A percentile compares a stretch with the other conserved stretches of the same genome.
Evolutionary conservation across 108 stramenopile species (phyloP).

Genomic region (Discostella stelligeroides): DNA sequence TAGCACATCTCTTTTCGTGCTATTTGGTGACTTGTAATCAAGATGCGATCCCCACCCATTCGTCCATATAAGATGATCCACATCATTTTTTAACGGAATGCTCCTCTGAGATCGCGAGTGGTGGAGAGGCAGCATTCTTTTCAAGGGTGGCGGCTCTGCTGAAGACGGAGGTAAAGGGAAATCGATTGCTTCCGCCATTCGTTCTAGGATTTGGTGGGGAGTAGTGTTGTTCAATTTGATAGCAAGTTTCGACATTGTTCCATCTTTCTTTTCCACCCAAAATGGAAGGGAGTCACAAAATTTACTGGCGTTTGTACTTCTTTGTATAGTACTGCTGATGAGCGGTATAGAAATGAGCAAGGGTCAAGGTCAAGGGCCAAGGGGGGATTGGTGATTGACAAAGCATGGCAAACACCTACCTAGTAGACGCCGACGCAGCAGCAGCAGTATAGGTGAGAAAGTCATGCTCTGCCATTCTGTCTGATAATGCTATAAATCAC

Average conservation of each 20-base stretch:
- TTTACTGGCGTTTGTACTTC: neutral
- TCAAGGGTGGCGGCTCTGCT: neutral
- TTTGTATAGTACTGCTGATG: neutral
- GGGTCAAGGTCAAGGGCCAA: too few relatives aligned
- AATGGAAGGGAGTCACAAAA: conserved; percentile 32
- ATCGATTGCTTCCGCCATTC: conserved; percentile 57
- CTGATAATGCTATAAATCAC: conserved; percentile 47
- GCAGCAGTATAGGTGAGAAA: conserved; percentile 54
- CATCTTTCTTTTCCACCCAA: conserved; percentile 73
- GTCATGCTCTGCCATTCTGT: conserved; percentile 56
- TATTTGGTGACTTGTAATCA: conserved; percentile 42
- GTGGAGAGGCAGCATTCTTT: neutral
- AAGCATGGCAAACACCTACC: too few relatives aligned
- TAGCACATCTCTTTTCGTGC: conserved; percentile 47
- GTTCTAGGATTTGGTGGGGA: conserved; percentile 58
- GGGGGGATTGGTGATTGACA: too few relatives aligned
- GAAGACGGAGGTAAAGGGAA: conserved; percentile 47
- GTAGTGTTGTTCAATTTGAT: conserved; percentile 56
- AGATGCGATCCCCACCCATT: conserved; percentile 37
- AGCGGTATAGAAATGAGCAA: neutral
- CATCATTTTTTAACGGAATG: neutral
- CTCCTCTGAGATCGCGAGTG: neutral
- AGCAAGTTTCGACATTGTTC: conserved; percentile 51
- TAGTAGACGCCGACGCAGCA: too few relatives aligned
- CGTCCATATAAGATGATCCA: conserved; percentile 27